A percentile compares a stretch with the other conserved stretches of the same genome.
These are phyloP conservation scores for Sclerotinia sclerotiorum DNA, from an alignment of 2,329 filamentous ascomycete genomes.

Conservation along the genomic window DNA sequence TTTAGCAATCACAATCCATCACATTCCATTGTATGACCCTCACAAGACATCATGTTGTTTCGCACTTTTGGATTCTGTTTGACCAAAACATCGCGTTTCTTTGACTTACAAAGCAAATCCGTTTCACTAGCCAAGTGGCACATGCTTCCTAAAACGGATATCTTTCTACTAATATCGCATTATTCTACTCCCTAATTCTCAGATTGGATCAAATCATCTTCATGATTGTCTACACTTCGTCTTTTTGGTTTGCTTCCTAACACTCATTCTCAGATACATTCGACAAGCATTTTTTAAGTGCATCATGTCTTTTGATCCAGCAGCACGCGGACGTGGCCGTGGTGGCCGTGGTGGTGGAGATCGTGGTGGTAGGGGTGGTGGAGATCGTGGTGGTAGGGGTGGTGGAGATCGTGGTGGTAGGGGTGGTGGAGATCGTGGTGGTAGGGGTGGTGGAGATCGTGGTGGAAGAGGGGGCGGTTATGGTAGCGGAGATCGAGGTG, in stretches of 20 bases:
- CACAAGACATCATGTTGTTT: neutral
- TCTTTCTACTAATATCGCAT: neutral
- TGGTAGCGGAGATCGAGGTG: constrained; percentile 32
- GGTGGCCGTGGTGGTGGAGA: constrained; percentile 18
- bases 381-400: too few species aligned
- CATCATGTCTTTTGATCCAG: constrained; percentile 17
- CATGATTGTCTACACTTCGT: neutral
- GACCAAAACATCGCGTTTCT: neutral
- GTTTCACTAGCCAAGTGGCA: neutral
- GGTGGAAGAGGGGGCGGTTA: constrained; percentile 26
- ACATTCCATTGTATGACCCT: neutral
- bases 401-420: too few species aligned
- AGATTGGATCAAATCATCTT: neutral
- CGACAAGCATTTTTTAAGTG: neutral
- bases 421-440: neutral
- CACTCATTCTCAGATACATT: neutral
- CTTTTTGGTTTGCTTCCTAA: neutral
- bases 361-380: neutral
- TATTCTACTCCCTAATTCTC: neutral
- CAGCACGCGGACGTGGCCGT: constrained; percentile 14
- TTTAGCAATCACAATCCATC: neutral
- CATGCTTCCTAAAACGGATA: neutral
- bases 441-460: constrained; percentile 18
- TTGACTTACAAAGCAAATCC: neutral
- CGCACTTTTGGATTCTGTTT: neutral